Percentiles rank a stretch among this genome's conserved stretches.
These are phyloP conservation scores for Trifolium subterraneum DNA, from an alignment of 306 rosid genomes.

Conservation along the genomic window DNA sequence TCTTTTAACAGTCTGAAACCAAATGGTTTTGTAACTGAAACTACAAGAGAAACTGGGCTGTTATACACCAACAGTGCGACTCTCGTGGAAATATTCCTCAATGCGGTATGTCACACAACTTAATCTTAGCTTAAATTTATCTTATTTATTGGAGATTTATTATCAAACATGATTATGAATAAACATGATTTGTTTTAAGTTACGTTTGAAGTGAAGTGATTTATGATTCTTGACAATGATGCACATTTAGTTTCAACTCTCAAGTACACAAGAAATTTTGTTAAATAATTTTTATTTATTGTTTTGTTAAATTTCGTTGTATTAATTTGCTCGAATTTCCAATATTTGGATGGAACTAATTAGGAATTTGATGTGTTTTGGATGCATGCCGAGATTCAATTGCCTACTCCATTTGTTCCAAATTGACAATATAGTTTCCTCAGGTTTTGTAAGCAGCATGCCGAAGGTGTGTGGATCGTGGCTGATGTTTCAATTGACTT, in stretches of 20 bases:
- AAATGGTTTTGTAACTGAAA: slow-evolving; percentile 60
- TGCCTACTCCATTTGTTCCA: slow-evolving; percentile 82
- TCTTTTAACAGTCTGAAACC: slow-evolving; percentile 54
- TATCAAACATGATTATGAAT: too few species aligned
- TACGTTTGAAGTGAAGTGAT: too few species aligned
- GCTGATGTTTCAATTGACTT: slow-evolving; percentile 76
- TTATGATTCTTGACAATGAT: neutral
- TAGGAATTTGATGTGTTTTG: slow-evolving; percentile 31
- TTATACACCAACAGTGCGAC: slow-evolving; percentile 58
- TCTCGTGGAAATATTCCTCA: slow-evolving; percentile 70
- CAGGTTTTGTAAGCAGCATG: slow-evolving; percentile 83
- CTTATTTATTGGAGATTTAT: too few species aligned
- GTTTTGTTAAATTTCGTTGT: slow-evolving; percentile 20
- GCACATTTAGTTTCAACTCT: slow-evolving; percentile 17
- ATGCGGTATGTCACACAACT: slow-evolving; percentile 57
- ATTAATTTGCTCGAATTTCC: neutral
- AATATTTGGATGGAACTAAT: slow-evolving; percentile 20
- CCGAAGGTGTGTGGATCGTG: slow-evolving; percentile 81
- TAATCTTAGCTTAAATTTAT: too few species aligned
- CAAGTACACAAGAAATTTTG: neutral
- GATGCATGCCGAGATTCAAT: slow-evolving; percentile 87
- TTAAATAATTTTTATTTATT: slow-evolving; percentile 17
- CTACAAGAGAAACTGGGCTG: slow-evolving; percentile 58
- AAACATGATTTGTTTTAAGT: too few species aligned
- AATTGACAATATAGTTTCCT: slow-evolving; percentile 69